A percentile compares a stretch with the other conserved stretches of the same genome.
Evolutionary conservation across 768 basidiomycete species (phyloP).

Genomic region (Suillus subaureus): DNA sequence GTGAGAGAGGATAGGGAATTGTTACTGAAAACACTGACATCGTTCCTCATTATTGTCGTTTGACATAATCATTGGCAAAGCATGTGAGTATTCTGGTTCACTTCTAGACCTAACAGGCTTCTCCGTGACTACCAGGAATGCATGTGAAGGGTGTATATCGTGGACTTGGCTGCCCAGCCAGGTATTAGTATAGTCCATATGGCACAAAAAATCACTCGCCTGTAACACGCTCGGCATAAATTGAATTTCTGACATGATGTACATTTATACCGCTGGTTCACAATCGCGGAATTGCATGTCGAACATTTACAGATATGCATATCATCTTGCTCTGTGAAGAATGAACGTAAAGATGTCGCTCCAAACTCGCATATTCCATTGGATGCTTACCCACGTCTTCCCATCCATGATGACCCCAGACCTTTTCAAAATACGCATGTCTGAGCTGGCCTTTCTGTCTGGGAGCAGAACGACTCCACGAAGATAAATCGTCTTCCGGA

Average conservation of each 20-base stretch:
- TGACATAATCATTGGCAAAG: constrained; percentile 23
- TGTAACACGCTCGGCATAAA: constrained; percentile 82
- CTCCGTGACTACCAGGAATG: constrained; percentile 82
- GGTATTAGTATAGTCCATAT: constrained; percentile 9
- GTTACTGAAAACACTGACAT: constrained; percentile 44
- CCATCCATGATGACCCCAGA: constrained; percentile 86
- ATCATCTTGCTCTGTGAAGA: constrained; percentile 71
- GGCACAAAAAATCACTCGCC: constrained; percentile 43
- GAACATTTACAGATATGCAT: constrained; percentile 67
- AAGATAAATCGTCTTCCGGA: constrained; percentile 56
- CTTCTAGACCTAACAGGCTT: constrained; percentile 43
- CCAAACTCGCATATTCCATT: not conserved
- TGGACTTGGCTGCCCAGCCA: constrained; percentile 70
- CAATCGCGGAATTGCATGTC: constrained; percentile 70
- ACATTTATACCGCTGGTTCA: constrained; percentile 79
- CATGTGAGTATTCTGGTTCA: constrained; percentile 40
- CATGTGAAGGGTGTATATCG: constrained; percentile 87
- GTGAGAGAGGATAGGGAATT: constrained; percentile 8
- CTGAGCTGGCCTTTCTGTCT: constrained; percentile 74
- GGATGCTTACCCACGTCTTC: constrained; percentile 76
- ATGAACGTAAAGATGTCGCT: not conserved
- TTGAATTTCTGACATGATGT: constrained; percentile 78
- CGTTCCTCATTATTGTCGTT: constrained; percentile 56
- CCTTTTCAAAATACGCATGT: constrained; percentile 85
- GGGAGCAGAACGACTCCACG: constrained; percentile 69